Base-by-base conservation (phyloP, 2,329 filamentous ascomycete species). In the Lecanicillium sp. region DNA sequence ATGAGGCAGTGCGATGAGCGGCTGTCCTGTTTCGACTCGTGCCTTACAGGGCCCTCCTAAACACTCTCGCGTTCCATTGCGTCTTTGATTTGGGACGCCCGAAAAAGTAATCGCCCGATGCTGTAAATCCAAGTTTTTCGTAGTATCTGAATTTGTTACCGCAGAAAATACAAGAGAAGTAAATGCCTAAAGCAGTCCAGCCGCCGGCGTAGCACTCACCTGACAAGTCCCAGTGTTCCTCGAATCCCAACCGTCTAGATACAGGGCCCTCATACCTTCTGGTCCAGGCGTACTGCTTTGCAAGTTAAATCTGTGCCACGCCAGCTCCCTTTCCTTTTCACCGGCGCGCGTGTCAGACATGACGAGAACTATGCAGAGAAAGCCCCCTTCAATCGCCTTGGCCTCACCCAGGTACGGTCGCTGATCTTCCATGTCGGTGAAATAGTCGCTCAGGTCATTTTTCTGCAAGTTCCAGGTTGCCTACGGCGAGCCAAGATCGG, bases 171-270 rank as follows among this genome's bases (percentile, higher is more conserved):
- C n/a, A n/a, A n/a, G n/a, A n/a, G n/a, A n/a, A n/a, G n/a, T n/a
- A n/a, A n/a, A n/a, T n/a, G n/a, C n/a, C n/a, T n/a, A n/a, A n/a
- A 14, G n/a, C 17, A 3, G n/a, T 21, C 5, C 17, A 17, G 12
- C 2, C 12, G 14, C 5, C 11, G n/a, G 15, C 5, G 5, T 5
- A 9, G 37, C 3, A 24, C 44, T 48, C 26, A 48, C 44, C 19
- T 40, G 20, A 48, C 44, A 8, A 41, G 37, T 5, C 37, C 44
- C 15, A 29, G 20, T 9, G 37, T 48, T 12, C 44, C 44, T 12
- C 44, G 35, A 26, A 41, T n/a, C 37, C 36, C 19, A 41, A 14
- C 44, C 32, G 20, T 48, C 44, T 27, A 48, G 20, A 26, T 48
- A 41, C 6, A 41, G 6, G 5, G 37, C 44, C n/a, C 11, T 37